Evolutionary conservation across 768 basidiomycete genomes (phyloP), one percentile per base, ranked within the genome.

Genomic region (Ramaria sp.): DNA sequence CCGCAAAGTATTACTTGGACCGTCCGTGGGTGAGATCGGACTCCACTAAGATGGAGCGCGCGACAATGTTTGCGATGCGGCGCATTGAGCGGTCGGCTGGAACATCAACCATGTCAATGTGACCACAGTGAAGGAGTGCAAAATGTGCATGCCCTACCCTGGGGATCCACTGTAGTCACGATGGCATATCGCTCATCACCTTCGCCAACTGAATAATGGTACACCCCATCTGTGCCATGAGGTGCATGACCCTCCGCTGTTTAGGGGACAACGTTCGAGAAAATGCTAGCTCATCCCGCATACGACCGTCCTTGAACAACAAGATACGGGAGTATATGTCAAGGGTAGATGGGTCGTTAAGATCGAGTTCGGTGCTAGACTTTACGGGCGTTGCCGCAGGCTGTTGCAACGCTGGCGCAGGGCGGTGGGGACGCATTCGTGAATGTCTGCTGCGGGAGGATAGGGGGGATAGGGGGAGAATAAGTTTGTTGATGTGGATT

Each of bases 151-250:
- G 86, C 88, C 75, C 83, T 80, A 64, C 52, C 51, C 53, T 85
- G 81, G 38, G 86, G 88, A 71, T 92, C 87, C 62, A 88, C 86
- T 57, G 91, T 85, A 56, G 90, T 94, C 13, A 99, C 92, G 49
- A 97, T 91, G 11, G 92, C 96, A 65, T 91, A 89, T 59, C 94
- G 75, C 53, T 93, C 92, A 11, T 95, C 93, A 31, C 89, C 91
- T 67, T 91, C 90, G 4, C 95, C 95, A 9, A 93, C 79, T 27
- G 89, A 93, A 65, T 91, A 91, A 68, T 96, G 93, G 67, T 87
- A 94, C n/a, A 99, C 88, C 92, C 93, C 24, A 99, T 97, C 73
- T 96, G 91, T 19, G 96, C 95, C 57, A 98, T 87, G 58, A 98
- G 78, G 69, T 99, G 95, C 31, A 99, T 94, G 13, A 92, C 86